Base-by-base conservation (phyloP, 73 alveolate species). In the Paramecium caudatum region DNA sequence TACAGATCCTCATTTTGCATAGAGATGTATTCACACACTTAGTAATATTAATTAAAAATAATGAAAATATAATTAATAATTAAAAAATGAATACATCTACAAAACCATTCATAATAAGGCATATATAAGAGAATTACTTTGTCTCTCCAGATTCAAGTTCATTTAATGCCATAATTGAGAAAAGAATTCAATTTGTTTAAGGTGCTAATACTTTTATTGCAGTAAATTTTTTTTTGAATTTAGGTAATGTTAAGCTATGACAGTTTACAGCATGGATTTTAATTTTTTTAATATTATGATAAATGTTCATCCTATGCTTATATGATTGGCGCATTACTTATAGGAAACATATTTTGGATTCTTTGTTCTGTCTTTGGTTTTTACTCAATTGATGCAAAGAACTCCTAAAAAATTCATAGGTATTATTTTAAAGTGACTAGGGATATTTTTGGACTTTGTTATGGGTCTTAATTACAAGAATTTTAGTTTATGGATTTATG, bases 171-270 rank as follows among this genome's bases (percentile, higher is more conserved):
- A 23, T 43, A 7, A 25, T 74, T 1, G 88, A 74, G 46, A 37
- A 45, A 45, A 74, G 88, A 74, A 43, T 74, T 17, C 9, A 74
- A 74, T 74, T 74, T 45, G 88, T 74, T 2, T 16, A 74, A 74
- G 88, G 88, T 16, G 88, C 88, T 16, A 74, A 74, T 17, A 74
- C 88, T 21, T 74, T 74, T 43, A 41, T 74, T 39, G 88, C 88
- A 74, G 84, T 68, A 68, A 2, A 1, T 3, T 25, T 68, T 30
- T 9, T 32, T 34, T 68, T 68, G 61, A 55, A 68, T 37, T 13
- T 68, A 68, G 84, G 88, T 74, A 27, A 74, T 74, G 88, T 37
- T 74, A 27, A 21, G 55, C 16, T 74, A 41, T 43, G 88, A 74
- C 43, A 45, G 88, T 41, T 3, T 74, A 8, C 27, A 74, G 43